A percentile compares a stretch with the other conserved stretches of the same genome.
These are phyloP conservation scores for Pisolithus albus DNA, from an alignment of 768 basidiomycete species.

Conservation along the genomic window DNA sequence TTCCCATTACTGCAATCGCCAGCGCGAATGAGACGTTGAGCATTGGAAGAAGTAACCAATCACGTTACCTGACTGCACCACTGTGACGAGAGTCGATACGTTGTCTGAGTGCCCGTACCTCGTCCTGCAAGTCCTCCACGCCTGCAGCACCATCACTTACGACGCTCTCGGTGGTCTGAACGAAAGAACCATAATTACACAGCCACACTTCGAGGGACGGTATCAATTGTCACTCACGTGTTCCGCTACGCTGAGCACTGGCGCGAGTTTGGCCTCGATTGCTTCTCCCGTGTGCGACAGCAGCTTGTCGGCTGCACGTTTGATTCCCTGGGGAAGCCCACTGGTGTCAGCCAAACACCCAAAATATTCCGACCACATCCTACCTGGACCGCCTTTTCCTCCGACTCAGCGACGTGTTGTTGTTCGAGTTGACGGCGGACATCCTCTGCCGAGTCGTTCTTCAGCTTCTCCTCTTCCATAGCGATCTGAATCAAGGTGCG, in stretches of 20 bases:
- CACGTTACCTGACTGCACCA: no score
- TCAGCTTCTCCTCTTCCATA: conserved; percentile 15
- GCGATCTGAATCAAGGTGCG: conserved; percentile 11
- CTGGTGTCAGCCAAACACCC: neutral
- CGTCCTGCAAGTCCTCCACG: neutral
- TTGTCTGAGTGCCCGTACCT: neutral
- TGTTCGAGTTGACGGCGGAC: conserved; percentile 16
- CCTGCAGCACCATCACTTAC: conserved; percentile 4
- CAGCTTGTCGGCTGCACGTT: neutral
- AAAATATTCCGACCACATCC: neutral
- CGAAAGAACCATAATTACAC: neutral
- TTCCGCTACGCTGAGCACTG: conserved; percentile 2
- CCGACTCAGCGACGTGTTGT: conserved; percentile 9
- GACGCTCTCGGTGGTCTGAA: conserved; percentile 6
- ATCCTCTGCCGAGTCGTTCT: conserved; percentile 16
- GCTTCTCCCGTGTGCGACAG: neutral
- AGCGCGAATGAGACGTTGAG: no score
- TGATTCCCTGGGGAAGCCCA: neutral
- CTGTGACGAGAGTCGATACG: neutral
- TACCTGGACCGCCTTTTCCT: conserved; percentile 4
- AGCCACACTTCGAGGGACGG: no score
- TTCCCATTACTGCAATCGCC: no score
- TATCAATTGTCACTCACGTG: conserved; percentile 3
- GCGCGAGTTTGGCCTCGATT: no score
- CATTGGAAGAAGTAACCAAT: no score